Base-by-base conservation (phyloP, 495 filamentous ascomycete genomes). In the Neurospora sp. region DNA sequence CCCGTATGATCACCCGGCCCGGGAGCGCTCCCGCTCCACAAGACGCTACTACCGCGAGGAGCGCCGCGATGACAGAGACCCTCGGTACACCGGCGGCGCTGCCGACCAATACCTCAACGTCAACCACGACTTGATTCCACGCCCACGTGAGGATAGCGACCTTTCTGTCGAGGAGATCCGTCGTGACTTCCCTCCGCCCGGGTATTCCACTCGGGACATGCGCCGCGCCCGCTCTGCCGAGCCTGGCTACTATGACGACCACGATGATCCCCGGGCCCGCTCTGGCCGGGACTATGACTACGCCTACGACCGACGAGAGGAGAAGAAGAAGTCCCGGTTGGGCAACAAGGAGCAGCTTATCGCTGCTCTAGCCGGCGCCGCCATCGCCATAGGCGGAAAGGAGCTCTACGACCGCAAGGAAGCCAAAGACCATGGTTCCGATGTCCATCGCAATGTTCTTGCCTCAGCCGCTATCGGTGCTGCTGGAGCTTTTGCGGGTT, bases 161-260 rank as follows among this genome's bases (percentile, higher is more conserved):
- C 3, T 46, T 74, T 86, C 88, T 3, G 81, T 92, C 74, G 91
- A 93, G 81, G 89, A 92, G 81, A 85, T 92, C 66, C 86, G 85
- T 73, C 87, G 90, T 69, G 89, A 92, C 40, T 92, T 91, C 74
- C 90, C 89, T 0, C 89, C 91, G 39, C 84, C 90, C 80, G 84
- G 83, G 66, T 84, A 85, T 74, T 76, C 81, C 79, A 62, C 83
- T 72, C 83, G 87, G 66, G 82, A 89, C 79, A 72, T 89, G 84
- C 79, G 83, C 72, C 85, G 89, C 31, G 78, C 85, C 71, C 81
- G 85, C 62, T 88, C 86, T 16, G 83, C 85, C 71, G 87, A 86
- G 35, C 81, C 80, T 42, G 79, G 78, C 37, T 79, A 83, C 74
- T 79, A 84, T 77, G 82, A 85, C 62, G 82, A 85, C 38, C 83